Conservation (phyloP, 2,329 filamentous ascomycete species). For the Diplodia seriata region DNA sequence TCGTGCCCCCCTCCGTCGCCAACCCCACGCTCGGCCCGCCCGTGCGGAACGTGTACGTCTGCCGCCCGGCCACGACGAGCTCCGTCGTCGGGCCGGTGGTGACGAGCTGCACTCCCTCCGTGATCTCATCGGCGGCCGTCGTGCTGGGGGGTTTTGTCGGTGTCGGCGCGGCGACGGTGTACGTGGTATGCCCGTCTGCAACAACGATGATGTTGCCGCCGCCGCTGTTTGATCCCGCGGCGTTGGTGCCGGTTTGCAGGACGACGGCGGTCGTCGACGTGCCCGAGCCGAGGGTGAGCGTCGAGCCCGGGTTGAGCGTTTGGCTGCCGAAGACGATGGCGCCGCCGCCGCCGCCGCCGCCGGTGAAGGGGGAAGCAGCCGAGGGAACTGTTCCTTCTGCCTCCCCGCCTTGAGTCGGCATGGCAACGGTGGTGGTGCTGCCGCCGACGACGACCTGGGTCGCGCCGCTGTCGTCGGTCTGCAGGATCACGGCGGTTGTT, state of each 20-base stretch:
- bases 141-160: background rate
- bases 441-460: background rate
- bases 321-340: background rate
- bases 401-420: too few relatives aligned
- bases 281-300: slow-evolving; percentile 39
- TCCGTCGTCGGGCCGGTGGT: background rate
- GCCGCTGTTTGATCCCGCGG: background rate
- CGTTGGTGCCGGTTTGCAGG: slow-evolving; percentile 20
- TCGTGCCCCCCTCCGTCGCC: background rate
- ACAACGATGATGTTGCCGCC: slow-evolving; percentile 1
- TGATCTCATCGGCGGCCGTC: background rate
- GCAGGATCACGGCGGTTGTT: too few relatives aligned
- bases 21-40: slow-evolving; percentile 8
- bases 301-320: slow-evolving; percentile 40
- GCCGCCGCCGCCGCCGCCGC: background rate
- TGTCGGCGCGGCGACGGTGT: slow-evolving; percentile 15
- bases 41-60: slow-evolving; percentile 15
- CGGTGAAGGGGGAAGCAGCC: background rate
- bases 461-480: too few relatives aligned
- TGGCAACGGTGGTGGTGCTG: background rate
- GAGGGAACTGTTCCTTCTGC: background rate
- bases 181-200: slow-evolving; percentile 5
- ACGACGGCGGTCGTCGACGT: slow-evolving; percentile 38
- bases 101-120: background rate
- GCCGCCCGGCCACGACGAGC: background rate